phyloP scores from a whole-genome alignment of 23 red algal genomes.

The Gracilaria gracilis region DNA sequence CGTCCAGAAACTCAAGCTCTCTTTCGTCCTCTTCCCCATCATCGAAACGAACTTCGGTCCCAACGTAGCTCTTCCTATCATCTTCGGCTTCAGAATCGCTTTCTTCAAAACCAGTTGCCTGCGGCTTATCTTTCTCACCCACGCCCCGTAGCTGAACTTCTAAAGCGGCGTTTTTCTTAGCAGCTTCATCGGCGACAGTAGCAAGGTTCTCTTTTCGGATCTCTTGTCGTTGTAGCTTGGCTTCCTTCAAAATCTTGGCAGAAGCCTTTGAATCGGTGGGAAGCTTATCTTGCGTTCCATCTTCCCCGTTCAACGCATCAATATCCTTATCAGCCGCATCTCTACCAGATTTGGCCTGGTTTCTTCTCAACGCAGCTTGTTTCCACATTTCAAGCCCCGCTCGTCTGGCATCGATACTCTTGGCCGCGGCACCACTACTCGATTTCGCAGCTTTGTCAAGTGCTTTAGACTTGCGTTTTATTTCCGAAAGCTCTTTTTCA shows the following conservation, averaged over 20 bases:
- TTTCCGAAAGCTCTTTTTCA: constrained; percentile 9
- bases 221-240: constrained; percentile 65
- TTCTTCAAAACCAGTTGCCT: constrained; percentile 19
- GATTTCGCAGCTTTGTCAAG: not conserved
- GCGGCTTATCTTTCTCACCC: constrained; percentile 9
- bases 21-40: constrained; percentile 13
- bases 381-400: constrained; percentile 55
- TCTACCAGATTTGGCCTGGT: not conserved
- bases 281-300: constrained; percentile 28
- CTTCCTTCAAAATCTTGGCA: constrained; percentile 78
- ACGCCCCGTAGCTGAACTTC: constrained; percentile 26
- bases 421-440: not conserved
- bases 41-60: constrained; percentile 15
- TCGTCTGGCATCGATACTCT: constrained; percentile 36
- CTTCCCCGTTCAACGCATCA: constrained; percentile 25
- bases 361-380: constrained; percentile 38
- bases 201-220: constrained; percentile 55
- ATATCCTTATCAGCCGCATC: constrained; percentile 20
- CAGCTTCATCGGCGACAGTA: constrained; percentile 20
- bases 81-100: constrained; percentile 66
- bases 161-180: constrained; percentile 25
- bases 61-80: constrained; percentile 48
- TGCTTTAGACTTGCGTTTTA: constrained; percentile 29
- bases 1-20: constrained; percentile 73
- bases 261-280: constrained; percentile 32